Evolutionary conservation across 768 basidiomycete species (phyloP), one percentile per base, ranked within the genome.

Genomic region (Chalciporus pseudorubinellus): DNA sequence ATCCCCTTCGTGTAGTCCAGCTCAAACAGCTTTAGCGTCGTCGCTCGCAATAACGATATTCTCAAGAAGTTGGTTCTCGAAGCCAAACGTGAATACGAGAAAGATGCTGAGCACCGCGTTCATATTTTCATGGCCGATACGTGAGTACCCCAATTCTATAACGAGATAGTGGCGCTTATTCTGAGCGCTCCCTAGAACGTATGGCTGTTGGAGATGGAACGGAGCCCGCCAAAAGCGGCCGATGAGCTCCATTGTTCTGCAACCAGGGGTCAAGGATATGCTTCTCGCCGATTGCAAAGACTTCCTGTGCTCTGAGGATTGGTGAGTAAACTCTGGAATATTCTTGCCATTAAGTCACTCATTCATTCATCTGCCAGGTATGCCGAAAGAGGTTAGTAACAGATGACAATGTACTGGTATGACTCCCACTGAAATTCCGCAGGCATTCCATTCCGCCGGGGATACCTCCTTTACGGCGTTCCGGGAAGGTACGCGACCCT

Each of bases 241-340:
- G 0, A 87, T 94, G 85, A 89, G 86, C 61, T 92, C 90, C n/a
- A 92, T 94, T 54, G 90, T 93, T 13, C 77, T 93, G 11, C 89
- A 92, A 59, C 89, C 90, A 4, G 89, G 88, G 39, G 89, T 92
- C 9, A 92, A 92, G 62, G 92, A 93, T 65, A 93, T 93, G 89
- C 82, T 92, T 51, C 73, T 92, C 20, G 81, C 84, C 10, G 91
- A 94, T 68, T 92, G 90, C 75, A 89, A 80, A 61, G 89, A 91
- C 64, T 92, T 92, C 71, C 69, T 92, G 62, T 77, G 78, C 44
- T 91, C 90, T 16, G 90, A 92, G 62, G 87, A 91, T 54, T 91
- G 89, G 89, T 89, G 66, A 59, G 87, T 76, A 40, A 31, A 33
- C n/a, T 49, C 48, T 46, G 51, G 49, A 61, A 47, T 44, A 46